Percentiles rank a stretch among this genome's conserved stretches.
Evolutionary conservation across 1,284 basidiomycete genomes (phyloP).

Genomic region (Irpex lacteus): DNA sequence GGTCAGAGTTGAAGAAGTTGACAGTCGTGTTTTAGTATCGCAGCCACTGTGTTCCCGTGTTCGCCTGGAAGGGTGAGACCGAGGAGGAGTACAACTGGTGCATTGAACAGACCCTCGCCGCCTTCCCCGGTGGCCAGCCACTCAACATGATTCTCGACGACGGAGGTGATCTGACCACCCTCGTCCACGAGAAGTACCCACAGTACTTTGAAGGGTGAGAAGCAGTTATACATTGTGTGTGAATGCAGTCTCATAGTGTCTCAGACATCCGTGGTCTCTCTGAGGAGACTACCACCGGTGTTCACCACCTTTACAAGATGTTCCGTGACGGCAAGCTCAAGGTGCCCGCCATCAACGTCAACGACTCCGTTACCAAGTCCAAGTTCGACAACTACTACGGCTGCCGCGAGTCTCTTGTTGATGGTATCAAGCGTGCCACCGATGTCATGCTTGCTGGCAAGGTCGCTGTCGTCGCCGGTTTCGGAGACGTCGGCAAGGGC

Average conservation of each 20-base stretch:
- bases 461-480: slow-evolving; percentile 98
- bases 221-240: not conserved
- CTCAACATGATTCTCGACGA: slow-evolving; percentile 99
- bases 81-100: slow-evolving; percentile 99
- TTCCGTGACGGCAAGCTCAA: slow-evolving; percentile 96
- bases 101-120: slow-evolving; percentile 92
- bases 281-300: slow-evolving; percentile 98
- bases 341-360: slow-evolving; percentile 99
- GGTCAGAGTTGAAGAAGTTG: not conserved
- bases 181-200: slow-evolving; percentile 96
- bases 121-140: slow-evolving; percentile 76
- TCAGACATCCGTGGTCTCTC: slow-evolving; percentile 91
- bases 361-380: slow-evolving; percentile 99
- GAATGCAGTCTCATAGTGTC: slow-evolving; percentile 7
- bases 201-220: slow-evolving; percentile 76
- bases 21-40: slow-evolving; percentile 57
- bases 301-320: slow-evolving; percentile 96
- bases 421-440: slow-evolving; percentile 99
- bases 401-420: slow-evolving; percentile 99
- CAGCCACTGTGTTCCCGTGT: slow-evolving; percentile 97
- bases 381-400: slow-evolving; percentile 98
- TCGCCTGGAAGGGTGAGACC: slow-evolving; percentile 99
- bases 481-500: slow-evolving; percentile 99
- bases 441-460: slow-evolving; percentile 99
- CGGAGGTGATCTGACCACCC: slow-evolving; percentile 93